Evolutionary conservation across 2,329 filamentous ascomycete genomes (phyloP), one percentile per base, ranked within the genome.

Genomic region (Penicillium sp.): DNA sequence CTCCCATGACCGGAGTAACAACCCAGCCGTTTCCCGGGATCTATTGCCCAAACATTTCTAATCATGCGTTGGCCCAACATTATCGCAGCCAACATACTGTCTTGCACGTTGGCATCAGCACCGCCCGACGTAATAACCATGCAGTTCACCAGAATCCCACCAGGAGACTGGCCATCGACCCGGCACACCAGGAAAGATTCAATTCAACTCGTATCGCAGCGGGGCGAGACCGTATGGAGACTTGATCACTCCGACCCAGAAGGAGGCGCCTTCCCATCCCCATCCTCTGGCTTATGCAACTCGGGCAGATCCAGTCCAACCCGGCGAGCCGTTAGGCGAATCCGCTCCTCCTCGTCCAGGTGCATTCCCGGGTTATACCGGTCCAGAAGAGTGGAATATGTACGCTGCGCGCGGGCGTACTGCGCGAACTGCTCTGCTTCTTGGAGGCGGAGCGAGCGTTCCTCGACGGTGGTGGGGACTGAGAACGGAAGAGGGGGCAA

Each of bases 291-390:
- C 67, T 87, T 81, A 20, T 78, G 40, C 33, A 54, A 19, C 26
- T 48, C 65, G 0, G 91, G 91, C 67, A 97, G 63, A 67, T 96
- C 78, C 84, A 96, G 88, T 13, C 91, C 93, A 27, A 97, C 89
- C 61, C 87, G 80, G 67, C 88, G 75, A 7, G 93, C 93, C 38
- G 86, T 86, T 71, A 96, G 71, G 42, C 87, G 73, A 28, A 96
- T 82, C 45, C 87, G 77, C 72, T 97, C 90, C 61, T 82, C 76
- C 68, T 94, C 82, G 62, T 85, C 81, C 84, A 95, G 87, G 52
- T 80, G 79, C 81, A 94, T 87, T 13, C 90, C 89, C 0, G 89
- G 89, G 65, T 97, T 97, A 69, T 98, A 97, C 55, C 90, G 78
- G 69, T 96, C 90, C 25, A 97, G 65, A 29, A 97, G 71, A 11